phyloP scores from a whole-genome alignment of 164 flowering plant species.

The Stephania japonica region DNA sequence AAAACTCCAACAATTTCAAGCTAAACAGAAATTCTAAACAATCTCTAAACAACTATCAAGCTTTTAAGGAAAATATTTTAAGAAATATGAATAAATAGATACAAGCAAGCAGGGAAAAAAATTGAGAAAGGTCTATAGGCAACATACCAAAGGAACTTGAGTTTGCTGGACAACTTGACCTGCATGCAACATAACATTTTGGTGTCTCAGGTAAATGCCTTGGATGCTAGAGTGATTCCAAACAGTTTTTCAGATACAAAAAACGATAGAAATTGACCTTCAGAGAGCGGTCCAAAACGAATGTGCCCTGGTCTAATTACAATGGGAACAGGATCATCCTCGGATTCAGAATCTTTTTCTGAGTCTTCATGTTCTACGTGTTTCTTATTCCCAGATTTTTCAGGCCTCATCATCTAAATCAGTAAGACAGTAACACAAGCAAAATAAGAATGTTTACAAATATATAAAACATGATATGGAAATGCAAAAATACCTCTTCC shows the following conservation, averaged over 20 bases:
- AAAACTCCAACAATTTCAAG: too few species aligned
- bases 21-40: too few species aligned
- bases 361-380: constrained; percentile 23
- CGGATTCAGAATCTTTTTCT: constrained; percentile 29
- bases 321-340: constrained; percentile 63
- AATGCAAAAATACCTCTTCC: too few species aligned
- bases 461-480: too few species aligned
- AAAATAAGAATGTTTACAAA: neutral
- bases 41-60: too few species aligned
- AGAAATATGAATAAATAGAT: neutral
- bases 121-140: neutral
- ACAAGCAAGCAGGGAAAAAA: neutral
- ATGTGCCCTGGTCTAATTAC: constrained; percentile 87
- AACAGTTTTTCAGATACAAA: neutral
- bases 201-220: constrained; percentile 10
- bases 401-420: constrained; percentile 8
- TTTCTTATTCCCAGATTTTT: constrained; percentile 9
- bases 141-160: constrained; percentile 35
- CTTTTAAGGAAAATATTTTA: too few species aligned
- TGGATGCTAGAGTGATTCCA: neutral
- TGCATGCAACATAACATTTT: constrained; percentile 24
- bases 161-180: constrained; percentile 30
- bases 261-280: constrained; percentile 29
- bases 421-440: constrained; percentile 22
- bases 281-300: constrained; percentile 61